Percentiles rank a stretch among this genome's conserved stretches.
Evolutionary conservation across 495 filamentous ascomycete genomes (phyloP).

Genomic region (Aspergillus avenaceus): DNA sequence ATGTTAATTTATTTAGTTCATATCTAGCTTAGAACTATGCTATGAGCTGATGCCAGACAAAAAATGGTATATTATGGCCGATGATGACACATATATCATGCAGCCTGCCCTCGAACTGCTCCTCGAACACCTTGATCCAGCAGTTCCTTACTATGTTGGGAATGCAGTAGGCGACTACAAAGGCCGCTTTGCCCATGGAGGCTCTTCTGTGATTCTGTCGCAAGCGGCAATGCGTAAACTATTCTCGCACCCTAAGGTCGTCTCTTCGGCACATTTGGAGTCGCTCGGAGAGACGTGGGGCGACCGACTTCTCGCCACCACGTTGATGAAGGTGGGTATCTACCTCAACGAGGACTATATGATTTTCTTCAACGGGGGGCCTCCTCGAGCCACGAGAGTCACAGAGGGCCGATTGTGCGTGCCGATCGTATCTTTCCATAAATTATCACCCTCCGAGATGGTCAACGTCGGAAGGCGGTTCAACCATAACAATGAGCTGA

Average conservation of each 20-base stretch:
- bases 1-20: background rate
- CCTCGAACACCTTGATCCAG: slow-evolving; percentile 1
- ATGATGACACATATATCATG: slow-evolving; percentile 5
- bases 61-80: slow-evolving; percentile 7
- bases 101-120: background rate
- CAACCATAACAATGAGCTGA: background rate
- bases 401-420: slow-evolving; percentile 1
- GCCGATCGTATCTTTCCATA: slow-evolving; percentile 1
- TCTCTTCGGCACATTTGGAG: background rate
- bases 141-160: background rate
- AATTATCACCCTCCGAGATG: background rate
- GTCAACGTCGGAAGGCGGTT: background rate
- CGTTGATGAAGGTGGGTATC: background rate
- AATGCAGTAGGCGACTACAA: slow-evolving; percentile 5
- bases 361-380: slow-evolving; percentile 3
- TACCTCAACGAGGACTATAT: slow-evolving; percentile 2
- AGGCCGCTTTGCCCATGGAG: slow-evolving; percentile 3
- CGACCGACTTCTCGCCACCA: background rate
- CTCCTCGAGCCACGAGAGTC: background rate
- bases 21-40: slow-evolving; percentile 1
- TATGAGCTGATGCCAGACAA: slow-evolving; percentile 2
- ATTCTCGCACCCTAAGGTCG: background rate
- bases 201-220: slow-evolving; percentile 4
- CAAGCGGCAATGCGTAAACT: background rate
- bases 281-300: slow-evolving; percentile 4